Percentiles rank a stretch among this genome's conserved stretches.
These are phyloP conservation scores for Ogataea ramenticola DNA, from an alignment of 805 yeast genomes.

Conservation along the genomic window DNA sequence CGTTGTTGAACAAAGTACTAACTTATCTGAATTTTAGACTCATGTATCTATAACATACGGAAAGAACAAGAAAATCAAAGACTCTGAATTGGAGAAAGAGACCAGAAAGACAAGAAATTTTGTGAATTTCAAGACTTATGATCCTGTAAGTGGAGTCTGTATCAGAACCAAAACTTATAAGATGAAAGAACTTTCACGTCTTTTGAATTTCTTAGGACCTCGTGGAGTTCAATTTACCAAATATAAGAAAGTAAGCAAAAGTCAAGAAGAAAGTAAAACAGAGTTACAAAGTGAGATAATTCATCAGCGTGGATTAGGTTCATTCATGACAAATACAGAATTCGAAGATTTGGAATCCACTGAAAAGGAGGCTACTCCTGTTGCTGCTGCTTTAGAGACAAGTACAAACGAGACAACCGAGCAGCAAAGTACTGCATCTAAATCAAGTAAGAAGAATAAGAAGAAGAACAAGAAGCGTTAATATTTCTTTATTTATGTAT, in stretches of 20 bases:
- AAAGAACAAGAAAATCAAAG: not conserved
- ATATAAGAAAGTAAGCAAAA: constrained; percentile 1
- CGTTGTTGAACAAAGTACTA: not conserved
- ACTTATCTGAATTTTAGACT: not conserved
- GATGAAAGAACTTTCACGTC: constrained; percentile 65
- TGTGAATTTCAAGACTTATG: constrained; percentile 48
- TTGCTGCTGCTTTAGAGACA: not conserved
- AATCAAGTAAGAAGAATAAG: constrained; percentile 4
- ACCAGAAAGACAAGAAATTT: constrained; percentile 1
- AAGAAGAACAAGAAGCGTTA: constrained; percentile 9
- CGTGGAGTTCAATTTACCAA: constrained; percentile 35
- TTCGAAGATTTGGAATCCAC: constrained; percentile 1
- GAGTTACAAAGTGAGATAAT: not conserved
- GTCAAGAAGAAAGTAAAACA: constrained; percentile 1
- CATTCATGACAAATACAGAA: constrained; percentile 4
- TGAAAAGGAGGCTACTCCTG: not conserved
- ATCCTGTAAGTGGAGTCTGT: constrained; percentile 56
- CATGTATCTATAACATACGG: constrained; percentile 6
- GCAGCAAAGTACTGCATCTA: not conserved
- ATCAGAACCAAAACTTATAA: constrained; percentile 52
- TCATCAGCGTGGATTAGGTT: constrained; percentile 3
- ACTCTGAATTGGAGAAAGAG: not conserved
- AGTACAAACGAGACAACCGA: not conserved
- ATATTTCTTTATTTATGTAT: not conserved
- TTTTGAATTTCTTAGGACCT: constrained; percentile 71